Conservation (phyloP, 371 early-diverging fungal genomes). For the Mortierella sp. region DNA sequence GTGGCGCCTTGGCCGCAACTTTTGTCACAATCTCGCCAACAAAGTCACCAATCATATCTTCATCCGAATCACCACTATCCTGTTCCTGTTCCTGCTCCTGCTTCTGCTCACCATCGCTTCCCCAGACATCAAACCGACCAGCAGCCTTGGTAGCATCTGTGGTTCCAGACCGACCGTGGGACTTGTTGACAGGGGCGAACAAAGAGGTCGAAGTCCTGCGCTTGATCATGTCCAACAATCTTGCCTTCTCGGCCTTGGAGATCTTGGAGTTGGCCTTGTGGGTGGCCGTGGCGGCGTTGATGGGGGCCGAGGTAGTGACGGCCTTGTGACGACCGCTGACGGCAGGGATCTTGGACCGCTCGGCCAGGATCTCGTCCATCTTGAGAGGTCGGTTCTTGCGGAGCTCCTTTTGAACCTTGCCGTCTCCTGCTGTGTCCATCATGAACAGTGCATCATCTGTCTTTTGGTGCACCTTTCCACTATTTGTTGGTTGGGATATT, state of each 20-base stretch:
- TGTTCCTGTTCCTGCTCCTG: slow-evolving; percentile 24
- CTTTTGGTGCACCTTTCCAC: slow-evolving; percentile 68
- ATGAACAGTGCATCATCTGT: slow-evolving; percentile 78
- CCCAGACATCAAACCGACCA: slow-evolving; percentile 71
- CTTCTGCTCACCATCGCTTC: slow-evolving; percentile 11
- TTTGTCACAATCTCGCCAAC: slow-evolving; percentile 53
- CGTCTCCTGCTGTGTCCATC: slow-evolving; percentile 81
- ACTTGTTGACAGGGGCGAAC: slow-evolving; percentile 31
- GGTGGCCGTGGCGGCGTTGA: slow-evolving; percentile 4
- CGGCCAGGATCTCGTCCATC: slow-evolving; percentile 85
- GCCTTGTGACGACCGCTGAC: slow-evolving; percentile 50
- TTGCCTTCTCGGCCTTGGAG: slow-evolving; percentile 51
- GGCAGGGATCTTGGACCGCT: slow-evolving; percentile 73
- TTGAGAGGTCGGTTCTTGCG: slow-evolving; percentile 70
- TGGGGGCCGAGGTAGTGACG: slow-evolving; percentile 18
- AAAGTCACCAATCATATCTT: slow-evolving; percentile 43
- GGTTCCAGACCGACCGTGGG: slow-evolving; percentile 34
- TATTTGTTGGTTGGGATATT: slow-evolving; percentile 22
- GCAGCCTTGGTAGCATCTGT: slow-evolving; percentile 57
- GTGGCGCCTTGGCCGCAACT: slow-evolving; percentile 67
- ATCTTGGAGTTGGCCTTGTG: slow-evolving; percentile 41
- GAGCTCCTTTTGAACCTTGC: slow-evolving; percentile 58
- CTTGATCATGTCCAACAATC: slow-evolving; percentile 40
- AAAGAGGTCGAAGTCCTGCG: slow-evolving; percentile 39
- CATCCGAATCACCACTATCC: slow-evolving; percentile 36